Base-by-base conservation (phyloP, 768 basidiomycete genomes). In the Russula virescens region DNA sequence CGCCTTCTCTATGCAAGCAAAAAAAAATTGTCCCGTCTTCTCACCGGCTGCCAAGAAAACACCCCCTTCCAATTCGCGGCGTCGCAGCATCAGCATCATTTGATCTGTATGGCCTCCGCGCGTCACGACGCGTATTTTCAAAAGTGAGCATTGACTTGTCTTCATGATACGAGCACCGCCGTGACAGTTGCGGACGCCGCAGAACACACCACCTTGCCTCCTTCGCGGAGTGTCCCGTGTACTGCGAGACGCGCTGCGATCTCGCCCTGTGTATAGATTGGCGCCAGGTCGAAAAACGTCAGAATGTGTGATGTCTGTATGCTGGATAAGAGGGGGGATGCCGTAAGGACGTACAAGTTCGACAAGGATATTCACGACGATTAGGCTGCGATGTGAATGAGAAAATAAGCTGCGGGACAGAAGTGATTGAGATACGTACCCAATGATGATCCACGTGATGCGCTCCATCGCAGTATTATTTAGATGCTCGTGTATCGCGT, bases 401-500 rank as follows among this genome's bases (percentile, higher is more conserved):
- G 58, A 60, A 64, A 28, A 55, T 61, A 63, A 42, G 64, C 64
- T 52, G 69, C 28, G 28, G 13, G 31, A 51, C 70, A 74, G 45
- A 69, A 81, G 23, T 10, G 23, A 7, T 31, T n/a, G n/a, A n/a
- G 18, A 16, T 34, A 63, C 68, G 43, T 67, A 81, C 83, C 84
- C 86, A 68, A 87, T 87, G 50, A 87, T 80, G 64, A 87, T 84
- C 84, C 84, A 85, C 3, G 94, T 97, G 69, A 96, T 94, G 26
- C 92, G 81, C 62, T 90, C 88, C 89, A 94, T 95, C 13, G 90
- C 91, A 52, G 81, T 84, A 65, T 89, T 89, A 69, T 96, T 96
- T 56, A 97, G 74, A 69, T 96, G 93, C 67, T 96, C 92, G 68
- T 97, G 94, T 66, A 97, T 95, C 48, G 89, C 89, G 67, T 92